These are phyloP conservation scores for Cyberlindnera mycetangii DNA, from an alignment of 805 yeast species.

Conservation along the genomic window DNA sequence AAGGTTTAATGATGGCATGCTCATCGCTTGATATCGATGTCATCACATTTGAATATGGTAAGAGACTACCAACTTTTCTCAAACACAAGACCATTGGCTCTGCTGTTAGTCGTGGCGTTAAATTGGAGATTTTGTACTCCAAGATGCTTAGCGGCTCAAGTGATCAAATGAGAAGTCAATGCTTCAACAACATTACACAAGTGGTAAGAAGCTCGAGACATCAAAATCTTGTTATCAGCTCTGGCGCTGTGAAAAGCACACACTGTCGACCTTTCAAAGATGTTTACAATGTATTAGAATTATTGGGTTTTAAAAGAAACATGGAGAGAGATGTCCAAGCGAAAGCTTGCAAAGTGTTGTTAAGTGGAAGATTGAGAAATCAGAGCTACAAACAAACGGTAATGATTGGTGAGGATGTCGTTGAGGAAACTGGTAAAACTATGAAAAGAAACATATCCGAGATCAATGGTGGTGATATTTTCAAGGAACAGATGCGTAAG, in stretches of 20 bases:
- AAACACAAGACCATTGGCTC: conserved; percentile 83
- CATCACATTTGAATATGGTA: conserved; percentile 65
- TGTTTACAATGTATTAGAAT: conserved; percentile 56
- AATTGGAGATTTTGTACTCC: conserved; percentile 73
- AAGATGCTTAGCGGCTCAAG: conserved; percentile 42
- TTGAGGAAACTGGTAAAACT: conserved; percentile 23
- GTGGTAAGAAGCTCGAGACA: conserved; percentile 78
- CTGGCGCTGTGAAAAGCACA: conserved; percentile 62
- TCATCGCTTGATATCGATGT: conserved; percentile 78
- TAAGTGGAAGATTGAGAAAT: conserved; percentile 71
- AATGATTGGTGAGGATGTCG: conserved; percentile 46
- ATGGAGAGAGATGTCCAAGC: conserved; percentile 54
- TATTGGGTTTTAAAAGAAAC: conserved; percentile 64
- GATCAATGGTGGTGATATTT: conserved; percentile 22
- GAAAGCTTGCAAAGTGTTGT: conserved; percentile 59
- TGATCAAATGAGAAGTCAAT: conserved; percentile 46
- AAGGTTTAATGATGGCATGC: conserved; percentile 70
- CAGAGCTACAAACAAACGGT: conserved; percentile 78
- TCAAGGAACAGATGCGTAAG: conserved; percentile 26
- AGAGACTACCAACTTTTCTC: conserved; percentile 69
- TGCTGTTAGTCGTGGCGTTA: conserved; percentile 78
- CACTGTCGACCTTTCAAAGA: conserved; percentile 69
- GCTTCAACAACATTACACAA: conserved; percentile 69
- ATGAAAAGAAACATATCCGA: conserved; percentile 23
- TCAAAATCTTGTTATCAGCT: conserved; percentile 73